Evolutionary conservation across 768 basidiomycete genomes (phyloP).

Genomic region (Mycena leptocephala): DNA sequence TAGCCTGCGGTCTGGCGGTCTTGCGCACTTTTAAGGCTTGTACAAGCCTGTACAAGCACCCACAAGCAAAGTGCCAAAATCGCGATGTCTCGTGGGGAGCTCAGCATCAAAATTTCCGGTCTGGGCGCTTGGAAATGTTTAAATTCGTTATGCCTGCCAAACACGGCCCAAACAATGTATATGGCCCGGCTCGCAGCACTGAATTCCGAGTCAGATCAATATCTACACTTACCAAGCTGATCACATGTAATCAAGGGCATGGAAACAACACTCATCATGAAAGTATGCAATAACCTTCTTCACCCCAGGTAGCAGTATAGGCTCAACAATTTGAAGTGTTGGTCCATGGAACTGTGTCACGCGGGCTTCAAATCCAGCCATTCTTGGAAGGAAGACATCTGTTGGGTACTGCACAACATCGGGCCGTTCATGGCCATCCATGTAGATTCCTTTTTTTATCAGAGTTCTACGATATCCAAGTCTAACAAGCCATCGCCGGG

Average conservation of each 20-base stretch:
- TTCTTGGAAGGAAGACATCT: constrained; percentile 34
- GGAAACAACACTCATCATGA: constrained; percentile 51
- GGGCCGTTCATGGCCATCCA: constrained; percentile 56
- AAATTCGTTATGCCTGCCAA: too few relatives aligned
- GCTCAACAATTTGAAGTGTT: constrained; percentile 35
- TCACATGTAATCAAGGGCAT: constrained; percentile 43
- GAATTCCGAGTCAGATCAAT: too few relatives aligned
- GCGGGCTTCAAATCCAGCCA: constrained; percentile 36
- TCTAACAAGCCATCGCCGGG: constrained; percentile 54
- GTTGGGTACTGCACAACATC: constrained; percentile 30
- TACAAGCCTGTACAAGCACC: too few relatives aligned
- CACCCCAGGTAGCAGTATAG: constrained; percentile 42
- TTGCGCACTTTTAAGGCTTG: too few relatives aligned
- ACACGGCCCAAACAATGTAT: too few relatives aligned
- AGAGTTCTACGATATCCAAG: constrained; percentile 50
- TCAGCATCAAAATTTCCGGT: too few relatives aligned
- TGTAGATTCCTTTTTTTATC: constrained; percentile 52
- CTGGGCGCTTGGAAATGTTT: too few relatives aligned
- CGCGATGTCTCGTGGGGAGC: too few relatives aligned
- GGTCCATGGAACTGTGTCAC: constrained; percentile 21
- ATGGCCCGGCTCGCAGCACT: too few relatives aligned
- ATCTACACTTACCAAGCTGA: background rate
- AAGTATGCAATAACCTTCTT: constrained; percentile 43
- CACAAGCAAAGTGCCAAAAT: too few relatives aligned
- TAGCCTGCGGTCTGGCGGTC: too few relatives aligned